Evolutionary conservation across 768 basidiomycete genomes (phyloP).

Genomic region (Mycena amicta): DNA sequence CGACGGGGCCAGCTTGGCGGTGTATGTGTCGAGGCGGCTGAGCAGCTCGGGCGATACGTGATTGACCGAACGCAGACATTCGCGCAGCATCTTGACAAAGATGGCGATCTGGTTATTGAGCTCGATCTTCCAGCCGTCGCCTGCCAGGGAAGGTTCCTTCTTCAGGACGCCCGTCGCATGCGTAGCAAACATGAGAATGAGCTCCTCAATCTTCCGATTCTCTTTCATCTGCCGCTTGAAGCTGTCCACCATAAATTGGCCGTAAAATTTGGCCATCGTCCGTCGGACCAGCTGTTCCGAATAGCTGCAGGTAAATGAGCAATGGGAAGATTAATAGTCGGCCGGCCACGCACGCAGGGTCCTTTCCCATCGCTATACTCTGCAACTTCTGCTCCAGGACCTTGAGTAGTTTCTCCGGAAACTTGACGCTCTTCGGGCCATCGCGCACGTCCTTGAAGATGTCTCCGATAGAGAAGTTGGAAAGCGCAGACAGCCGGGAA

Average conservation of each 20-base stretch:
- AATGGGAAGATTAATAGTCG: conserved; percentile 1
- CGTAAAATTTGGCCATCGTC: conserved; percentile 92
- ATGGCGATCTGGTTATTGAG: conserved; percentile 89
- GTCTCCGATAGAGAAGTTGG: conserved; percentile 70
- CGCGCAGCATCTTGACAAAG: conserved; percentile 85
- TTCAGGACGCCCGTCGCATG: conserved; percentile 84
- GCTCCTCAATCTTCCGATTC: conserved; percentile 95
- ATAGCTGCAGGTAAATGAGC: conserved; percentile 52
- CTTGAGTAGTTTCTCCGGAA: conserved; percentile 92
- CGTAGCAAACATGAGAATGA: conserved; percentile 94
- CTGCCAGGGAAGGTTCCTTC: conserved; percentile 83
- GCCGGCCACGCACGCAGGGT: conserved; percentile 68
- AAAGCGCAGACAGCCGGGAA: conserved; percentile 70
- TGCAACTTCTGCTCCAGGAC: conserved; percentile 88
- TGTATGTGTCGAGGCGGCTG: conserved; percentile 81
- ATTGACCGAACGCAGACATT: conserved; percentile 70
- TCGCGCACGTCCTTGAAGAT: conserved; percentile 79
- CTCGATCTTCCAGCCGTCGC: conserved; percentile 91
- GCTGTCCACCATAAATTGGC: conserved; percentile 80
- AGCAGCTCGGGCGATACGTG: conserved; percentile 85
- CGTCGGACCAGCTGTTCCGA: conserved; percentile 87
- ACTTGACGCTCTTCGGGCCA: conserved; percentile 84
- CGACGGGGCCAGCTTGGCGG: conserved; percentile 73
- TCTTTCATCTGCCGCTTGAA: conserved; percentile 94
- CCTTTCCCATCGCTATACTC: conserved; percentile 92